Percentiles rank a stretch among this genome's conserved stretches.
Evolutionary conservation across 768 basidiomycete genomes (phyloP).

Genomic region (Termitomyces sp.): DNA sequence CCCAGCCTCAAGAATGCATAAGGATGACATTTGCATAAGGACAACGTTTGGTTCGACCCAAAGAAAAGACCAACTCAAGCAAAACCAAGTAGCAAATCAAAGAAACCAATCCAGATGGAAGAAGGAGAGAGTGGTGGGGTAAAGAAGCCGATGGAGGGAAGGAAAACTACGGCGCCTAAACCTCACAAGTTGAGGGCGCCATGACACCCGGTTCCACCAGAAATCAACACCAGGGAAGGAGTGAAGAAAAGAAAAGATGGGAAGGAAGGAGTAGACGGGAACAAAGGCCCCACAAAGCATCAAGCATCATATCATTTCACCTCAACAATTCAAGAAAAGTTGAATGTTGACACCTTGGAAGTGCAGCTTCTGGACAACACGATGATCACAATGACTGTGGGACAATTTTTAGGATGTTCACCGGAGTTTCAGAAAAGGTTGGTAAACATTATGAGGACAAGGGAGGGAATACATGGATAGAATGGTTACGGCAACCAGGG

Average conservation of each 20-base stretch:
- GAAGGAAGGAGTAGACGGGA: too few species aligned
- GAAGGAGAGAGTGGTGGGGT: too few species aligned
- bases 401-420: not conserved
- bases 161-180: too few species aligned
- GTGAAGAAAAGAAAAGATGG: too few species aligned
- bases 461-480: conserved; percentile 7
- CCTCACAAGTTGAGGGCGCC: too few species aligned
- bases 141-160: too few species aligned
- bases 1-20: not conserved
- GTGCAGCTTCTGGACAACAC: not conserved
- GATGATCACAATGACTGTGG: not conserved
- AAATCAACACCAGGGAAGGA: not conserved
- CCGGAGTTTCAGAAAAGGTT: conserved; percentile 8
- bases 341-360: not conserved
- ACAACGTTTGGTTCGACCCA: too few species aligned
- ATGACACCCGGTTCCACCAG: not conserved
- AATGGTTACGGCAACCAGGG: not conserved
- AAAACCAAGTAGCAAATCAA: too few species aligned
- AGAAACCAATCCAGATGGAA: too few species aligned
- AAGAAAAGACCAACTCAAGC: not conserved
- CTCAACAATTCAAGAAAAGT: not conserved
- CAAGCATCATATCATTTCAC: not conserved
- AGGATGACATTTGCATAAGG: not conserved
- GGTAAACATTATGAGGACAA: conserved; percentile 8
- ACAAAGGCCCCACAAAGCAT: too few species aligned